Base-by-base conservation (phyloP, 208 protist species). In the Wallacemonas sp. region DNA sequence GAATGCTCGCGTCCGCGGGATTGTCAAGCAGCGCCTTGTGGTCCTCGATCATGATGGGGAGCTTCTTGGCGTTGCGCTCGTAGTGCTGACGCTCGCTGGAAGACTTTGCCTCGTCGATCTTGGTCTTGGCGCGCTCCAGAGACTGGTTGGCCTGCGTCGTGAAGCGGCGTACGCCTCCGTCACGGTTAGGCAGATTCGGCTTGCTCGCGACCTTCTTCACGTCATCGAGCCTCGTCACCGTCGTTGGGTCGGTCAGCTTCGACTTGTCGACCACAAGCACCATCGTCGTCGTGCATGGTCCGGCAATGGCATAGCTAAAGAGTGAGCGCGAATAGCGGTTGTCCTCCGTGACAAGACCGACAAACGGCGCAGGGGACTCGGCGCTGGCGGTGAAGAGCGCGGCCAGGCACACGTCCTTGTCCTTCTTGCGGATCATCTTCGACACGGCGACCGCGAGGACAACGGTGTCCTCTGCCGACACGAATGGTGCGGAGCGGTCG, bases 251-350 rank as follows among this genome's bases (percentile, higher is more conserved):
- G 34, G 30, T 66, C 5, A 58, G 32, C 10, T 53, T 60, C 26
- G 61, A 24, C 37, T 85, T 75, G 36, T 67, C 66, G 15, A 63
- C 61, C 13, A 81, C 67, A 29, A 87, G 30, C n/a, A 84, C 48
- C 42, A 85, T 32, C 8, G 48, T 36, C n/a, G 68, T 76, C 37
- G 79, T 68, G 58, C 78, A 83, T 27, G 71, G 76, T 30, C 84
- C 84, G 24, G 75, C 71, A 19, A 90, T 36, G 21, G 79, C 77
- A 65, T 83, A 87, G 53, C 73, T 63, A 29, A 83, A 82, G 44
- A 87, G 70, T 30, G 66, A 74, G 69, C 66, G 73, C 19, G 80
- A 81, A 55, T 85, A 78, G 21, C 78, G 50, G 12, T 69, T 64
- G 29, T 76, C 67, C 61, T 75, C 71, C 10, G 60, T 61, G 57